These are phyloP conservation scores for Chenopodium berlandieri DNA, from an alignment of 148 eudicot genomes.

Conservation along the genomic window DNA sequence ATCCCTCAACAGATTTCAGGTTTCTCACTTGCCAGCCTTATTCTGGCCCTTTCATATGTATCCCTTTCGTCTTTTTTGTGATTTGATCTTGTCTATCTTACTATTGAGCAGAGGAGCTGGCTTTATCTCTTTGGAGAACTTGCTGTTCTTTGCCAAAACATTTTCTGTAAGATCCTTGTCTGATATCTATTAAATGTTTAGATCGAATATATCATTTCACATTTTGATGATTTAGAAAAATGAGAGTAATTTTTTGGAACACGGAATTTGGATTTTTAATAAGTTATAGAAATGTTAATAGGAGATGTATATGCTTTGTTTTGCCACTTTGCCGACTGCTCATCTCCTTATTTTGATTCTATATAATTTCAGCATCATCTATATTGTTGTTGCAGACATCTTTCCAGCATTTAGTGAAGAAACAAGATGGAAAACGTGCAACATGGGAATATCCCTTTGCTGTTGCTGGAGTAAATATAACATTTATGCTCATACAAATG, in stretches of 20 bases:
- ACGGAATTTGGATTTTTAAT: neutral
- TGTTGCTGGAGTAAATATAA: conserved; percentile 87
- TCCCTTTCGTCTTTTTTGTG: neutral
- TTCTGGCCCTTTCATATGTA: neutral
- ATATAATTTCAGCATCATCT: neutral
- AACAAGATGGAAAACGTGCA: conserved; percentile 67
- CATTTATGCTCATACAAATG: conserved; percentile 89
- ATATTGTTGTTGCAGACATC: conserved; percentile 48
- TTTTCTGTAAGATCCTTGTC: conserved; percentile 57
- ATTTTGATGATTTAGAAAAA: neutral
- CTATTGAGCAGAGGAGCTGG: conserved; percentile 78
- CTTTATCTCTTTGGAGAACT: conserved; percentile 84
- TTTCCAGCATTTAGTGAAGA: conserved; percentile 59
- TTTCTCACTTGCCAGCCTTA: conserved; percentile 21
- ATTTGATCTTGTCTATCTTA: conserved; percentile 17
- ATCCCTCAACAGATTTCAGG: conserved; percentile 95
- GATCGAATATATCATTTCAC: neutral
- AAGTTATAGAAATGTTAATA: neutral
- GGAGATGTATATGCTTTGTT: neutral
- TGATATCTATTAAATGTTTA: neutral
- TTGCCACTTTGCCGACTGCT: neutral
- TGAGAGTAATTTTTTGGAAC: neutral
- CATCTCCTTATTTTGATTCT: neutral
- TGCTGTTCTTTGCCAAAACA: conserved; percentile 81
- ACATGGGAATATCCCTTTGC: conserved; percentile 94